Conservation (phyloP, 306 rosid species). For the Lathyrus oleraceus region DNA sequence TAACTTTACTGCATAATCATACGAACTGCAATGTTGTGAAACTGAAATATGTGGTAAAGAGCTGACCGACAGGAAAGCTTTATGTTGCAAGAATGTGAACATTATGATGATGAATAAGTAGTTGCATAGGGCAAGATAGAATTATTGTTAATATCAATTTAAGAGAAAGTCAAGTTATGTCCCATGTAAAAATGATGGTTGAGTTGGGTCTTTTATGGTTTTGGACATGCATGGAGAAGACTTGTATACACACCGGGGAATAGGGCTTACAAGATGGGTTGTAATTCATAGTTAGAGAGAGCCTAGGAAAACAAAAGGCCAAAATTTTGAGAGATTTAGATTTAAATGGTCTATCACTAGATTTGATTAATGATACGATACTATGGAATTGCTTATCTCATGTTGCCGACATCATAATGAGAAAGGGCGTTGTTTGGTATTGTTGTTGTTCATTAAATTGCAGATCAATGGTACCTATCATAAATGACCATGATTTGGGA, state of each 20-base stretch:
- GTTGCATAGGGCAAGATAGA: neutral
- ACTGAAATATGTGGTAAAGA: neutral
- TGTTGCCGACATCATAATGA: neutral
- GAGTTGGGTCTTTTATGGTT: neutral
- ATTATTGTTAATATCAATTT: neutral
- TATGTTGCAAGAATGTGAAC: neutral
- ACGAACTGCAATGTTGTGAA: neutral
- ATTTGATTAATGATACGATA: neutral
- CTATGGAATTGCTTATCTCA: neutral
- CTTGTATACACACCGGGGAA: neutral
- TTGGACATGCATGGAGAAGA: neutral
- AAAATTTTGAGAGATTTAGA: neutral
- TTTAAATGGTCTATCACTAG: slow-evolving; percentile 4
- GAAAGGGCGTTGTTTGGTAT: neutral
- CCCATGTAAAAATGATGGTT: neutral
- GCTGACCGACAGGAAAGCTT: neutral
- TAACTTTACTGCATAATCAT: neutral
- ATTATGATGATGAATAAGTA: neutral
- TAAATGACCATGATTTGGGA: slow-evolving; percentile 20
- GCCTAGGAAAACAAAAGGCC: neutral
- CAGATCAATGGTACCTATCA: slow-evolving; percentile 18
- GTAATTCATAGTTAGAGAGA: neutral
- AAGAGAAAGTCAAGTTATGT: neutral
- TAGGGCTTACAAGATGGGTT: neutral
- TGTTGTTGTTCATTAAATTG: neutral